Evolutionary conservation across 371 early-diverging fungal species (phyloP).

Genomic region (Apophysomyces trapeziformis): DNA sequence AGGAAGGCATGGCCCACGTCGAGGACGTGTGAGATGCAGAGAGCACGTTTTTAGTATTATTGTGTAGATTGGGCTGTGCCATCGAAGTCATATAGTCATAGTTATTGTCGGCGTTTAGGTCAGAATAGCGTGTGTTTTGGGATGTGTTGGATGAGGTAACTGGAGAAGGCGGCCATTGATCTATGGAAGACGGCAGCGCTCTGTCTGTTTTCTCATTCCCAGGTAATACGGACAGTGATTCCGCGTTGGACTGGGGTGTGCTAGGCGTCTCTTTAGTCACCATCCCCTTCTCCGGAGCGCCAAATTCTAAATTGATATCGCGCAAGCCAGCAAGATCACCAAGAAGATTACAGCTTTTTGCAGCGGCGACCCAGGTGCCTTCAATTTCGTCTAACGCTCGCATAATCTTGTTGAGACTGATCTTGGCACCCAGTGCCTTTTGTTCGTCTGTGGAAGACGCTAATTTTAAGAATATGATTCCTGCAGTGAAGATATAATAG

Average conservation of each 20-base stretch:
- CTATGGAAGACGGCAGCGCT: background rate
- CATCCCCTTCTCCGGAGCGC: slow-evolving; percentile 5
- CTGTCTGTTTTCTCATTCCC: background rate
- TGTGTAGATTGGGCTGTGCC: background rate
- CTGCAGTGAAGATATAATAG: slow-evolving; percentile 28
- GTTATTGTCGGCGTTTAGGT: background rate
- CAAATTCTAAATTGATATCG: slow-evolving; percentile 30
- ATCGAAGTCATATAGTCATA: background rate
- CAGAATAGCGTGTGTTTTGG: too few species aligned
- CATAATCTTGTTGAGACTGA: slow-evolving; percentile 36
- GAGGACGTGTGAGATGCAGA: slow-evolving; percentile 4
- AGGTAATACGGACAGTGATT: slow-evolving; percentile 1
- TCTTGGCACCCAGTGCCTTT: slow-evolving; percentile 23
- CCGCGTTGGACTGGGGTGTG: slow-evolving; percentile 15
- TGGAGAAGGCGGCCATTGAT: background rate
- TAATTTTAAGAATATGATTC: slow-evolving; percentile 29
- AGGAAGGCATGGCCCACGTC: slow-evolving; percentile 3
- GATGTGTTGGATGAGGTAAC: background rate
- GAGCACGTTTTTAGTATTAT: background rate
- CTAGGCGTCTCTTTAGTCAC: slow-evolving; percentile 10
- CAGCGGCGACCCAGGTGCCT: slow-evolving; percentile 28
- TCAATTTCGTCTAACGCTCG: slow-evolving; percentile 33
- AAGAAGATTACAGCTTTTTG: slow-evolving; percentile 27
- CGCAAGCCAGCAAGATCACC: slow-evolving; percentile 31
- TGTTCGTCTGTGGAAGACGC: slow-evolving; percentile 15